These are phyloP conservation scores for Sabuloglossum arenarium DNA, from an alignment of 495 filamentous ascomycete species.

Conservation along the genomic window DNA sequence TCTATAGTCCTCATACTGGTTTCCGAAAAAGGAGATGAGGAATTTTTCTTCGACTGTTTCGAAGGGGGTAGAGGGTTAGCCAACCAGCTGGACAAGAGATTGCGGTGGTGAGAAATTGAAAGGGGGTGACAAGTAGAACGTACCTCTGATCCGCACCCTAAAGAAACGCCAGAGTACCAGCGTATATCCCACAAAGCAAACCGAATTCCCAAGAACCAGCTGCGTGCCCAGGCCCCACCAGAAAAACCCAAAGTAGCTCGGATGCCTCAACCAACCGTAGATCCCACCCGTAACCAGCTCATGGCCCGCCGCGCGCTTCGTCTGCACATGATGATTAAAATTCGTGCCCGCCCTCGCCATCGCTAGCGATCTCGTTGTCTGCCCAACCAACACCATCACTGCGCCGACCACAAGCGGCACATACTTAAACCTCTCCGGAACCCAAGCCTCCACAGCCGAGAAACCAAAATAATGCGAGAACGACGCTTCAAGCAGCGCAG, in stretches of 20 bases:
- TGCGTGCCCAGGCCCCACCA: conserved; percentile 96
- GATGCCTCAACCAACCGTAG: conserved; percentile 49
- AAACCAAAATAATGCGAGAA: conserved; percentile 19
- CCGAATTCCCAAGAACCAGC: conserved; percentile 62
- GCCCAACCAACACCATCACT: conserved; percentile 43
- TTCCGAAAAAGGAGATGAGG: conserved; percentile 62
- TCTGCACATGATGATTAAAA: conserved; percentile 78
- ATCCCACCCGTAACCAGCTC: conserved; percentile 57
- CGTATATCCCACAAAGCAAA: conserved; percentile 56
- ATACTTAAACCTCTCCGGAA: neutral
- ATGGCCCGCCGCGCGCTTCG: conserved; percentile 41
- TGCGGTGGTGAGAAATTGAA: neutral
- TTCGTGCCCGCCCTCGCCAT: conserved; percentile 81
- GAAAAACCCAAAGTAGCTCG: conserved; percentile 92
- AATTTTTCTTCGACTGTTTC: conserved; percentile 52
- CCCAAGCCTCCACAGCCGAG: neutral
- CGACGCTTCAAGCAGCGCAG: conserved; percentile 50
- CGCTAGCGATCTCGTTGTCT: conserved; percentile 48
- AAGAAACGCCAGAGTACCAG: conserved; percentile 76
- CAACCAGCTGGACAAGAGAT: neutral
- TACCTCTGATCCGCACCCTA: conserved; percentile 39
- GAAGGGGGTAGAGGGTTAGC: neutral
- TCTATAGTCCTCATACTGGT: conserved; percentile 59
- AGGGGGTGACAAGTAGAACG: conserved; percentile 14
- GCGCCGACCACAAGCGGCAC: conserved; percentile 30